Evolutionary conservation across 73 alveolate genomes (phyloP).

Genomic region (Breviolum minutum): DNA sequence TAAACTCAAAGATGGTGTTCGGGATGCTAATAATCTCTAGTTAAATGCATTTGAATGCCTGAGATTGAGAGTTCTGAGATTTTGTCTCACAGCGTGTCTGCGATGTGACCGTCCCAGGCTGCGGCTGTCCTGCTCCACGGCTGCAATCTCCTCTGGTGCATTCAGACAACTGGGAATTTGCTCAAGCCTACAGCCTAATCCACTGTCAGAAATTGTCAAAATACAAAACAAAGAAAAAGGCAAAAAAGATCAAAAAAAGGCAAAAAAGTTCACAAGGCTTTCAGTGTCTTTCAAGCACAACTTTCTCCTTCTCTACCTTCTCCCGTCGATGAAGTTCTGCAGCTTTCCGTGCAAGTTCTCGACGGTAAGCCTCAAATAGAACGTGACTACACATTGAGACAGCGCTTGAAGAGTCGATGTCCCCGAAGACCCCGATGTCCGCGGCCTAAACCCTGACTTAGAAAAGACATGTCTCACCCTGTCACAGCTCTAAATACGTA

Average conservation of each 20-base stretch:
- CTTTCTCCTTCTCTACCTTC: constrained; percentile 51
- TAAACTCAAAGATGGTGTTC: background rate
- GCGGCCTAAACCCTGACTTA: background rate
- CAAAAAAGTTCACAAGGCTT: background rate
- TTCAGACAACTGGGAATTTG: no score
- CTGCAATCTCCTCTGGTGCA: background rate
- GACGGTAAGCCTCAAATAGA: constrained; percentile 51
- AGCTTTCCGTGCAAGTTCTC: constrained; percentile 85
- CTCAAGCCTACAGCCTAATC: background rate
- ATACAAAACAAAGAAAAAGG: background rate
- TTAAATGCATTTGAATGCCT: background rate
- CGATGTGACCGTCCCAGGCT: background rate
- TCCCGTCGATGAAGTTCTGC: constrained; percentile 88
- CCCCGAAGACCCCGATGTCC: background rate
- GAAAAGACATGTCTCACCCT: background rate
- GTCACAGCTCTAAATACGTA: background rate
- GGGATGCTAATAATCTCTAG: background rate
- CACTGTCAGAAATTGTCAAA: background rate
- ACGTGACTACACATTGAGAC: background rate
- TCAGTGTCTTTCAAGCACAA: background rate
- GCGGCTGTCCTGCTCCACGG: background rate
- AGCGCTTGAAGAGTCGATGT: background rate
- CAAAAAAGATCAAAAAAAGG: background rate
- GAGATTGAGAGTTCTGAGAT: background rate
- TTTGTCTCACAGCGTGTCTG: background rate